A percentile compares a stretch with the other conserved stretches of the same genome.
Conservation (phyloP, 305 asterid genomes). For the Caryopteris hybrid region DNA sequence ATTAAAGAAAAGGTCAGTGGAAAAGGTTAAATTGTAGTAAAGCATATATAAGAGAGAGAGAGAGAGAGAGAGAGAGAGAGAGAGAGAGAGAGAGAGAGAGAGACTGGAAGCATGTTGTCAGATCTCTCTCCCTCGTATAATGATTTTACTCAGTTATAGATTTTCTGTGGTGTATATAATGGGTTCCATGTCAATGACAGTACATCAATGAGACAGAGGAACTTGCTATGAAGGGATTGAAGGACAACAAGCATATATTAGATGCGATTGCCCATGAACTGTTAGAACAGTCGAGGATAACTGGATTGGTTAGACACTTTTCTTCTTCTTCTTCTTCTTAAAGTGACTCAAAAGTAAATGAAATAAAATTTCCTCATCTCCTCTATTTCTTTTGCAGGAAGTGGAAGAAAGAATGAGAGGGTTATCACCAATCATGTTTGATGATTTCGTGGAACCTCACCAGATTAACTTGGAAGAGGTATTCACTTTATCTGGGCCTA, state of each 20-base stretch:
- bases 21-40: not conserved
- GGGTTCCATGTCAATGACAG: conserved; percentile 38
- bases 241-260: conserved; percentile 69
- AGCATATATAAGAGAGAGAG: not conserved
- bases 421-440: conserved; percentile 77
- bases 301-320: conserved; percentile 68
- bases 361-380: not conserved
- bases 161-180: not conserved
- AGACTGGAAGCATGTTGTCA: not conserved
- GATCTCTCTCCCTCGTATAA: not conserved
- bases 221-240: conserved; percentile 90
- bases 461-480: conserved; percentile 82
- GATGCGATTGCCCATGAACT: conserved; percentile 67
- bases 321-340: not conserved
- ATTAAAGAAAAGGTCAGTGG: not conserved
- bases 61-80: not conserved
- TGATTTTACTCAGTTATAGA: not conserved
- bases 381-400: conserved; percentile 53
- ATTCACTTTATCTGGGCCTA: not conserved
- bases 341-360: not conserved
- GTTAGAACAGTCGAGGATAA: conserved; percentile 68
- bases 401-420: conserved; percentile 74
- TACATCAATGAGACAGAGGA: conserved; percentile 94
- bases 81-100: not conserved
- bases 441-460: conserved; percentile 87